Evolutionary conservation across 2,329 filamentous ascomycete genomes (phyloP), one percentile per base, ranked within the genome.

Genomic region (Chaetomium olivaceum): DNA sequence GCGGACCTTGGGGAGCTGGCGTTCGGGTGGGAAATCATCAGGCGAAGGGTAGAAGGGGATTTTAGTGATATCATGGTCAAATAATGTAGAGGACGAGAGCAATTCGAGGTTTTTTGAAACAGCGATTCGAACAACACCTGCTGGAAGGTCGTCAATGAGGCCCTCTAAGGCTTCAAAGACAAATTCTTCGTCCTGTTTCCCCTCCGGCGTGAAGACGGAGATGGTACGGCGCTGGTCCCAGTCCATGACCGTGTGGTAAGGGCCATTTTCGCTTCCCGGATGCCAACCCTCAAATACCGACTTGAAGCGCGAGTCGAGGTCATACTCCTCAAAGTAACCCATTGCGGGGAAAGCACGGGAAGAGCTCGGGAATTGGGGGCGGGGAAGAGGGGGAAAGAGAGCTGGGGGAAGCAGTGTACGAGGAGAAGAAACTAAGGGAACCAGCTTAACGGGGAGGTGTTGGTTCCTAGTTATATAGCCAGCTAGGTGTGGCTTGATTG

Each of bases 171-270:
- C 58, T 21, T 60, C 46, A 39, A 51, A 60, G 58, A 60, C 46
- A 39, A 51, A 51, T 19, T 60, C 58, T n/a, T 51, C 46, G 29
- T 52, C 58, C 11, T 60, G 25, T 9, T 48, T n/a, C 33, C 33
- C 33, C 5, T 39, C 58, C 1, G 46, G 23, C 4, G 50, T 61
- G 50, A 2, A 43, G 3, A 61, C 50, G 4, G 33, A 43, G 29
- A 61, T 55, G 23, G 51, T 61, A n/a, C 59, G 50, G 11, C 59
- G 48, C n/a, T n/a, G 59, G 59, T 55, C 59, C 59, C 59, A 61
- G 36, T 61, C 50, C 3, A 52, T 36, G 19, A 52, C 58, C 9
- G 21, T 6, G 19, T 60, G 58, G 23, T 60, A 60, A 14, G 33
- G 27, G 43, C 46, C 39, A 12, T 21, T 12, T 4, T 9, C 43